These are phyloP conservation scores for Grosmannia clavigera DNA, from an alignment of 2,329 filamentous ascomycete genomes.

Conservation along the genomic window DNA sequence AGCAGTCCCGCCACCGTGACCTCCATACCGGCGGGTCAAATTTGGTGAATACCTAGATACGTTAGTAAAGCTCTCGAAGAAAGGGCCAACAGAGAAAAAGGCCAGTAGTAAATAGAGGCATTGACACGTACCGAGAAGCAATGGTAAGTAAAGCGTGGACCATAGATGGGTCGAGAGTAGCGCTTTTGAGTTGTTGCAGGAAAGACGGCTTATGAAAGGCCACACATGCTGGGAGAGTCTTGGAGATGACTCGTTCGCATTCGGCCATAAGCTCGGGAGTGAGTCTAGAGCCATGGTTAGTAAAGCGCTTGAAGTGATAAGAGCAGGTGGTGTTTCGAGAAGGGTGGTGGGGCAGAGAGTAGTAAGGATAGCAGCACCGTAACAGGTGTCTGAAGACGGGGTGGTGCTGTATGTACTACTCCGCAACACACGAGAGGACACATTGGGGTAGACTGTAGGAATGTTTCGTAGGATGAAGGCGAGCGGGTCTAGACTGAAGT, in stretches of 20 bases:
- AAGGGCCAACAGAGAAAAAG: neutral
- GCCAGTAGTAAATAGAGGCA: neutral
- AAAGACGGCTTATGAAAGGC: slow-evolving; percentile 53
- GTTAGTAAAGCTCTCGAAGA: neutral
- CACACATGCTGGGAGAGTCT: slow-evolving; percentile 48
- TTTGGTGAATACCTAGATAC: slow-evolving; percentile 37
- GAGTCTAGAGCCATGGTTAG: slow-evolving; percentile 22
- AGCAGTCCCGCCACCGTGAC: slow-evolving; percentile 33
- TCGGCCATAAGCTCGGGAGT: slow-evolving; percentile 46
- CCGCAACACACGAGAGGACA: too few relatives aligned
- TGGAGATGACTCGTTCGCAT: slow-evolving; percentile 48
- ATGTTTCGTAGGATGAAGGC: too few relatives aligned
- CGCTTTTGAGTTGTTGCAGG: slow-evolving; percentile 46
- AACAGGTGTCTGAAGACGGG: neutral
- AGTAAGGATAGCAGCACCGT: neutral
- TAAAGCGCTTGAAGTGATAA: neutral
- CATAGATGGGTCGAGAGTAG: slow-evolving; percentile 41
- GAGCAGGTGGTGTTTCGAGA: neutral
- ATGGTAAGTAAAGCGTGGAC: slow-evolving; percentile 46
- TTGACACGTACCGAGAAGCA: slow-evolving; percentile 39
- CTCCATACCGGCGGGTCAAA: slow-evolving; percentile 46
- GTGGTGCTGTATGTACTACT: too few relatives aligned
- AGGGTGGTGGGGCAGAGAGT: neutral
- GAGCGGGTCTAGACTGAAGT: neutral
- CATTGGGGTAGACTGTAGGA: too few relatives aligned